Conservation (phyloP, 495 filamentous ascomycete genomes). For the Penicillium soppii region DNA sequence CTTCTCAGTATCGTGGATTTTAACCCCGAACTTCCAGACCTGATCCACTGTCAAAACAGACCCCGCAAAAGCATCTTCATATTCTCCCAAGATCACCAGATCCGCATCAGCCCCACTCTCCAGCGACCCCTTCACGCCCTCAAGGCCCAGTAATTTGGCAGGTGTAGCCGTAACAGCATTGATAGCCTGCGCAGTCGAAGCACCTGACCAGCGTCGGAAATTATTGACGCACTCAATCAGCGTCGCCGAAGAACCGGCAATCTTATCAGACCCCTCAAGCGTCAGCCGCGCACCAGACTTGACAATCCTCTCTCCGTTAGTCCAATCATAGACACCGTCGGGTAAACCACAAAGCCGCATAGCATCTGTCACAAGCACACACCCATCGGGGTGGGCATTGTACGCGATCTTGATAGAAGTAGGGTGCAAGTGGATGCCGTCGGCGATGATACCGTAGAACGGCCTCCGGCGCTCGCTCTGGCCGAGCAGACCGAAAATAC, state of each 20-base stretch:
- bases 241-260: conserved; percentile 69
- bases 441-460: conserved; percentile 61
- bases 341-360: conserved; percentile 65
- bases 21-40: conserved; percentile 76
- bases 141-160: conserved; percentile 68
- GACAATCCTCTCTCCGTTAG: conserved; percentile 67
- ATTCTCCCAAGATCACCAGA: conserved; percentile 66
- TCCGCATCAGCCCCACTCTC: conserved; percentile 75
- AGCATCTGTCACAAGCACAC: conserved; percentile 61
- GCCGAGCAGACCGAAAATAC: conserved; percentile 74
- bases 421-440: conserved; percentile 64
- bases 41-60: conserved; percentile 60
- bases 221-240: conserved; percentile 81
- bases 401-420: conserved; percentile 59
- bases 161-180: conserved; percentile 71
- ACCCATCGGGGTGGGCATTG: conserved; percentile 52
- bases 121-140: conserved; percentile 65
- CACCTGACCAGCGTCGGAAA: conserved; percentile 69
- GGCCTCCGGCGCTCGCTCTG: conserved; percentile 47
- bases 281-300: conserved; percentile 68
- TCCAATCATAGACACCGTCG: conserved; percentile 78
- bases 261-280: conserved; percentile 67
- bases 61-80: conserved; percentile 40
- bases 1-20: conserved; percentile 43
- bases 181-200: conserved; percentile 62